Evolutionary conservation across 257 asterid species (phyloP).

Genomic region (Solanum commersonii): DNA sequence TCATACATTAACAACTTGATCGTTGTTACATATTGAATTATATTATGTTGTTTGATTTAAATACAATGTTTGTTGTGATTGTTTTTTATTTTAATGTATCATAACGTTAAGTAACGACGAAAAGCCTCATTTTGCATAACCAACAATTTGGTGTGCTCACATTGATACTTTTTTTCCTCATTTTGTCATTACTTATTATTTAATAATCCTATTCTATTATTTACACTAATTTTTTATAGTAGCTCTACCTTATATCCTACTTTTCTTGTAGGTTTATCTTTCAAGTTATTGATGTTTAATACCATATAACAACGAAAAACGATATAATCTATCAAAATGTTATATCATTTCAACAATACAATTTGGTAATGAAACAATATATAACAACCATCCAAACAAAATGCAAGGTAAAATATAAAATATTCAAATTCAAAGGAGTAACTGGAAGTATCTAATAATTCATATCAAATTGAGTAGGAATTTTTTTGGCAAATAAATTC

Average conservation of each 20-base stretch:
- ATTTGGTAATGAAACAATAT: neutral
- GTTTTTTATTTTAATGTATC: neutral
- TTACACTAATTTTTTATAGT: neutral
- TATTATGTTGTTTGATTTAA: neutral
- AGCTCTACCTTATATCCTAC: neutral
- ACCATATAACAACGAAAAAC: too few relatives aligned
- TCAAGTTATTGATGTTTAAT: neutral
- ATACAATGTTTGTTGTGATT: neutral
- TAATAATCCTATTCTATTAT: too few relatives aligned
- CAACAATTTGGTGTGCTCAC: neutral
- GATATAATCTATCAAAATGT: neutral
- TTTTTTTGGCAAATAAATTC: neutral
- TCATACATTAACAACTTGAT: neutral
- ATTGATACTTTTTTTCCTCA: neutral
- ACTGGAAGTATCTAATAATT: too few relatives aligned
- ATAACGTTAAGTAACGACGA: neutral
- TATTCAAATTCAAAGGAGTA: neutral
- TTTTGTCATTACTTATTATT: too few relatives aligned
- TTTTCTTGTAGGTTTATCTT: neutral
- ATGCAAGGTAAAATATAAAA: neutral
- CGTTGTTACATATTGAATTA: too few relatives aligned
- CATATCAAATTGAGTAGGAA: too few relatives aligned
- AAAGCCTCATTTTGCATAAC: neutral
- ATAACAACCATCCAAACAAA: neutral
- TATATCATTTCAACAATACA: neutral